Conservation (phyloP, 148 eudicot genomes). For the Camellia granthamiana region DNA sequence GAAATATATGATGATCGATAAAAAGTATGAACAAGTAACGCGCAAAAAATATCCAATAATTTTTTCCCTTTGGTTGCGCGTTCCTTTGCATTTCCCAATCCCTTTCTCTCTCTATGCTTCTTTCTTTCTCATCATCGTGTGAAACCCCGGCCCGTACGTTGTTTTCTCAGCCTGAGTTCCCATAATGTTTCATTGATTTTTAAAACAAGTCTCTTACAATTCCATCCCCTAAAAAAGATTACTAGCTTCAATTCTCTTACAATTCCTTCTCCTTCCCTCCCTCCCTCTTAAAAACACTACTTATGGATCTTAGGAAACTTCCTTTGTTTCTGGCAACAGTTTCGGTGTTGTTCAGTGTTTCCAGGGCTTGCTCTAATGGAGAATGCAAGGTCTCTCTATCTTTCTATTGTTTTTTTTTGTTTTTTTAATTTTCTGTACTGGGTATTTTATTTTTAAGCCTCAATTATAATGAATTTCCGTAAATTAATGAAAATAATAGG, state of each 20-base stretch:
- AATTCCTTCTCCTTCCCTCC: neutral
- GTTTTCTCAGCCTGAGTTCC: too few relatives aligned
- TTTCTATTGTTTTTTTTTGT: neutral
- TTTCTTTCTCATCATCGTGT: too few relatives aligned
- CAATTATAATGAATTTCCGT: neutral
- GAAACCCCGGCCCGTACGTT: too few relatives aligned
- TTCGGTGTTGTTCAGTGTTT: neutral
- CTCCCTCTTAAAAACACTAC: neutral
- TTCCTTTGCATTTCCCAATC: too few relatives aligned
- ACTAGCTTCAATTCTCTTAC: neutral
- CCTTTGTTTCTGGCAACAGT: conserved; percentile 1
- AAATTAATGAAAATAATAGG: conserved; percentile 6
- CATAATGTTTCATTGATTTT: too few relatives aligned
- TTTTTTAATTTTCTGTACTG: neutral
- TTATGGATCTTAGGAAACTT: neutral
- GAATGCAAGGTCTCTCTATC: conserved; percentile 25
- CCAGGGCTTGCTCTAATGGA: conserved; percentile 21
- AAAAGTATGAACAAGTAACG: too few relatives aligned
- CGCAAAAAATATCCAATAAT: too few relatives aligned
- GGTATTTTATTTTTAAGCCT: neutral
- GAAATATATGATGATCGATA: too few relatives aligned
- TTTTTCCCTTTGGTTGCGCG: too few relatives aligned
- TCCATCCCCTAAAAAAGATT: too few relatives aligned
- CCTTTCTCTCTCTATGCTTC: too few relatives aligned
- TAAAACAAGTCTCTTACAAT: too few relatives aligned